Conservation (phyloP, 2,329 filamentous ascomycete species). For the Dichotomopilus funicola region DNA sequence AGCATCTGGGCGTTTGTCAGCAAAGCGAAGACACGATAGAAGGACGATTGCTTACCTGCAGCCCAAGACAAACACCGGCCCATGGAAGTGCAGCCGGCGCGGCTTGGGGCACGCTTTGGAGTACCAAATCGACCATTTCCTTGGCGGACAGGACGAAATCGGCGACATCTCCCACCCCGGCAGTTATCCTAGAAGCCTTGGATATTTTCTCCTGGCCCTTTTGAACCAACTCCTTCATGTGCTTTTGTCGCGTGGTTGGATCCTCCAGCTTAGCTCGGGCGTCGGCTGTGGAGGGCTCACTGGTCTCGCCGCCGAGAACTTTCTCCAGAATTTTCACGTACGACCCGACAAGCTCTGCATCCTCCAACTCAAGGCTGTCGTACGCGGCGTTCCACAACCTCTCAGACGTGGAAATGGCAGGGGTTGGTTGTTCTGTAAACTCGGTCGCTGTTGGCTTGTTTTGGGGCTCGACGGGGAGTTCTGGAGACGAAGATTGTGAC, state of each 20-base stretch:
- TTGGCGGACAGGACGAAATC: constrained; percentile 23
- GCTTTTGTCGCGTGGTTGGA: constrained; percentile 8
- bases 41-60: constrained; percentile 13
- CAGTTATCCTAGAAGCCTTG: constrained; percentile 23
- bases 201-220: constrained; percentile 26
- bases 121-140: constrained; percentile 23
- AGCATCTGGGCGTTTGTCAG: constrained; percentile 15
- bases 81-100: constrained; percentile 18
- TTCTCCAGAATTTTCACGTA: constrained; percentile 23
- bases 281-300: too few relatives aligned
- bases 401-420: constrained; percentile 6
- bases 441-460: neutral
- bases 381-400: constrained; percentile 25
- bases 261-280: constrained; percentile 5
- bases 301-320: constrained; percentile 1
- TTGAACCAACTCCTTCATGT: constrained; percentile 29
- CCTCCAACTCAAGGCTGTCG: constrained; percentile 24
- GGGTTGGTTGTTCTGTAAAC: neutral
- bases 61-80: constrained; percentile 16
- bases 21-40: too few relatives aligned
- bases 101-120: constrained; percentile 27
- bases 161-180: constrained; percentile 22
- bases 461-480: neutral
- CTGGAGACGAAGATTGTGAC: too few relatives aligned
- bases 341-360: constrained; percentile 21